A percentile compares a stretch with the other conserved stretches of the same genome.
Conservation (phyloP, 495 filamentous ascomycete species). For the Penicillium canescens region DNA sequence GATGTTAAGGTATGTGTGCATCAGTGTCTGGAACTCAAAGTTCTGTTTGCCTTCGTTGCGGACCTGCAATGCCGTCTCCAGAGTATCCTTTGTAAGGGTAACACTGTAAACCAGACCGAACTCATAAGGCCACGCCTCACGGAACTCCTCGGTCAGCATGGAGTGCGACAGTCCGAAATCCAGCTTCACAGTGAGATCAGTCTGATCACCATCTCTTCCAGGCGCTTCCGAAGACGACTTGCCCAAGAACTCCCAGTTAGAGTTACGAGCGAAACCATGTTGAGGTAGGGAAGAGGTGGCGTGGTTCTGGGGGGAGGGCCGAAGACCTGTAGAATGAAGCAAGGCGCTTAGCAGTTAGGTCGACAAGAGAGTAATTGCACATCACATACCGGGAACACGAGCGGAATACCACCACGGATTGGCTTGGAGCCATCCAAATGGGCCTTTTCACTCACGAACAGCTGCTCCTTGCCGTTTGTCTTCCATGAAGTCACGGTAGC, state of each 20-base stretch:
- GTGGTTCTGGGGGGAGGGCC: slow-evolving; percentile 73
- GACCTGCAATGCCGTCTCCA: slow-evolving; percentile 83
- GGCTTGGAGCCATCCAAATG: slow-evolving; percentile 65
- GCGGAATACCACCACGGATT: slow-evolving; percentile 70
- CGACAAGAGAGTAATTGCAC: not conserved
- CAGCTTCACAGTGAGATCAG: slow-evolving; percentile 74
- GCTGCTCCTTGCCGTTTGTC: slow-evolving; percentile 74
- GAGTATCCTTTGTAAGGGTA: slow-evolving; percentile 68
- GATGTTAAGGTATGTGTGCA: slow-evolving; percentile 88
- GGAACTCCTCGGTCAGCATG: slow-evolving; percentile 63
- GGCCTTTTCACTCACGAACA: slow-evolving; percentile 83
- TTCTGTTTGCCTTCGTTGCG: slow-evolving; percentile 74
- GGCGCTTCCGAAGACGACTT: slow-evolving; percentile 69
- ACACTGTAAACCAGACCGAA: slow-evolving; percentile 94
- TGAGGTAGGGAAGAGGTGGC: slow-evolving; percentile 76
- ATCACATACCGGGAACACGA: slow-evolving; percentile 87
- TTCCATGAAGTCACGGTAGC: slow-evolving; percentile 96
- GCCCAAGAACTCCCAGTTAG: slow-evolving; percentile 64
- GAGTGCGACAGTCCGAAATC: slow-evolving; percentile 86
- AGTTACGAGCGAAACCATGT: slow-evolving; percentile 93
- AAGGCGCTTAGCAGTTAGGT: slow-evolving; percentile 12
- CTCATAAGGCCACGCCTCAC: slow-evolving; percentile 72
- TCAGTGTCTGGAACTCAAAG: slow-evolving; percentile 86
- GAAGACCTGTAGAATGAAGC: slow-evolving; percentile 66
- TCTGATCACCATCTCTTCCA: slow-evolving; percentile 37